Base-by-base conservation (phyloP, 139 green algal genomes). In the Micractinium sp. region DNA sequence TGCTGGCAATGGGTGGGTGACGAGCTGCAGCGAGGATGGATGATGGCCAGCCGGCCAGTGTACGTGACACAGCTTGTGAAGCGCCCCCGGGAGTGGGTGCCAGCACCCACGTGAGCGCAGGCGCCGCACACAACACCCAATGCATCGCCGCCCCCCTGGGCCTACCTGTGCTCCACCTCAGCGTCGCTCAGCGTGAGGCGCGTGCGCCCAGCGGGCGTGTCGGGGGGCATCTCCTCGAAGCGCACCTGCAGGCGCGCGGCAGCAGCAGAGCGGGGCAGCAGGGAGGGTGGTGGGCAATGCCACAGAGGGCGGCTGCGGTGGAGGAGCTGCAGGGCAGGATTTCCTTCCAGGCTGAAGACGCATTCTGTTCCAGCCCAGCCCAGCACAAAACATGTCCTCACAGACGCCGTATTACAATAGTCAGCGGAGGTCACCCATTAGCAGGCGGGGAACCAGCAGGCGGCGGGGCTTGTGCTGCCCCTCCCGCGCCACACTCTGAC, bases 81-180 rank as follows among this genome's bases (percentile, higher is more conserved):
- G 60, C 60, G 14, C 60, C 16, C 15, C 60, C 60, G 16, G 14
- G 14, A 66, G 16, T 56, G 47, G 47, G 47, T 56, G 47, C 47
- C 47, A 56, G 47, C 47, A 56, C 47, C 47, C 47, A 73, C 66
- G 66, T 29, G 25, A 75, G 27, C 69, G 22, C 69, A 12, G 25
- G 66, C 66, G 66, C 22, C 22, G 66, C 69, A 35, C 69, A 56
- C 9, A 56, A 7, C 69, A 77, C 29, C 23, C 69, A 35, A 35
- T 14, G 3, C 19, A 36, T 2, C 69, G 13, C 29, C 19, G 35
- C 35, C 19, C 75, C 3, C 16, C 75, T 4, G 27, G 39, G 39
- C 78, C 41, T 31, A 82, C 83, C 83, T 87, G 67, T 23, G 66
- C 83, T 87, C 83, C 67, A 87, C 16, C 39, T 87, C 38, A 3